Evolutionary conservation across 2,329 filamentous ascomycete genomes (phyloP).

Genomic region (Tolypocladium tundrense): DNA sequence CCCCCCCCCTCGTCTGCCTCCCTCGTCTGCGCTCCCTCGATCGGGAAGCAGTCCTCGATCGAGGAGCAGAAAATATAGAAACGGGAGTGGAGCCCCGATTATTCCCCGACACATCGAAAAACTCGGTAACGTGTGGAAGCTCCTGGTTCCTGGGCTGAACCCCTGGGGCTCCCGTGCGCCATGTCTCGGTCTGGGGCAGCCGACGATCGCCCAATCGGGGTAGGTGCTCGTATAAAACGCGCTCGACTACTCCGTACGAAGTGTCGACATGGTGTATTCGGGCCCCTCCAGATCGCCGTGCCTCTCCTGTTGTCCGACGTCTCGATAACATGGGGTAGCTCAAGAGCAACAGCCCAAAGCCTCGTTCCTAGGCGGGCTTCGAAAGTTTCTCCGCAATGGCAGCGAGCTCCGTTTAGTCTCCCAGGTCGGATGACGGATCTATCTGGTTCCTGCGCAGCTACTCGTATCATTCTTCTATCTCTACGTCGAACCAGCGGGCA

Average conservation of each 20-base stretch:
- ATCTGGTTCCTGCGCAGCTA: too few species aligned
- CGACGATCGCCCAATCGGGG: background rate
- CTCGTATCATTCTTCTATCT: too few species aligned
- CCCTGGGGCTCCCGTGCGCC: background rate
- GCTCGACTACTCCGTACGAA: too few species aligned
- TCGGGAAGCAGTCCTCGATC: background rate
- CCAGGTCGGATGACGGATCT: too few species aligned
- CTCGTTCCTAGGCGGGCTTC: constrained; percentile 51
- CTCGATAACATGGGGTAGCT: constrained; percentile 55
- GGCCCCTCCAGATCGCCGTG: constrained; percentile 48
- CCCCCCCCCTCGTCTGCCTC: too few species aligned
- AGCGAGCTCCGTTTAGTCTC: constrained; percentile 44
- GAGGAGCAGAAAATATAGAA: background rate
- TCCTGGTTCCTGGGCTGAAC: background rate
- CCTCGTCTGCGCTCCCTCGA: too few species aligned
- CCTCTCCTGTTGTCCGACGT: constrained; percentile 57
- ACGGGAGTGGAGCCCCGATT: background rate
- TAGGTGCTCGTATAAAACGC: background rate
- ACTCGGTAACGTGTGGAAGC: background rate
- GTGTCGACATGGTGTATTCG: too few species aligned
- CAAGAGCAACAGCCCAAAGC: constrained; percentile 55
- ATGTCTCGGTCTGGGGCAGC: background rate
- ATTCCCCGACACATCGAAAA: background rate
- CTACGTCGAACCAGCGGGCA: too few species aligned
- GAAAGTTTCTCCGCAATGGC: constrained; percentile 52